Percentiles rank a stretch among this genome's conserved stretches.
Evolutionary conservation across 371 early-diverging fungal species (phyloP).

Genomic region (Fennellomyces sp.): DNA sequence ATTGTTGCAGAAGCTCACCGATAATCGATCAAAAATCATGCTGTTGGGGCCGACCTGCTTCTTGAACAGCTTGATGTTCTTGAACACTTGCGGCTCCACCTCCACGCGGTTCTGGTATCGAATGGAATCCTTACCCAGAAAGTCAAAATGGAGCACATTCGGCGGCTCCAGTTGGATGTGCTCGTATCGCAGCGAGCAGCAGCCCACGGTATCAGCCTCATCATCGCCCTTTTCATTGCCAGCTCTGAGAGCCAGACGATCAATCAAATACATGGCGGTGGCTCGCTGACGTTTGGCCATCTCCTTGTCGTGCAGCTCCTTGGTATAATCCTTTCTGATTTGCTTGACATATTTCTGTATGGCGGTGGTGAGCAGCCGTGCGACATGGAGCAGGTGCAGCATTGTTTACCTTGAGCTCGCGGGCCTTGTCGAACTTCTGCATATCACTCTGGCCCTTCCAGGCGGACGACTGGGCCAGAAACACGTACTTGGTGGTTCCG

Average conservation of each 20-base stretch:
- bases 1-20: constrained; percentile 68
- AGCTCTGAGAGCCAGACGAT: constrained; percentile 93
- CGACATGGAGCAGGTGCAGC: background rate
- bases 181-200: constrained; percentile 95
- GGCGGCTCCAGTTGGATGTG: constrained; percentile 84
- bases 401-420: constrained; percentile 75
- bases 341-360: constrained; percentile 64
- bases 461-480: constrained; percentile 90
- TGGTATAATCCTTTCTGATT: constrained; percentile 81
- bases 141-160: constrained; percentile 88
- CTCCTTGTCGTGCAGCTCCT: constrained; percentile 75
- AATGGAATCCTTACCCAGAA: constrained; percentile 98
- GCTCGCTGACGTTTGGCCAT: constrained; percentile 90
- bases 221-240: constrained; percentile 98
- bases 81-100: constrained; percentile 88
- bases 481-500: constrained; percentile 90
- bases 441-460: constrained; percentile 95
- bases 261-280: constrained; percentile 95
- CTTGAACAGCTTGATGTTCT: constrained; percentile 90
- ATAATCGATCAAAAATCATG: constrained; percentile 88
- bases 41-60: constrained; percentile 70
- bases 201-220: constrained; percentile 98
- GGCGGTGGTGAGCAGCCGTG: background rate
- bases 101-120: constrained; percentile 88
- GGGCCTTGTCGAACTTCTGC: constrained; percentile 96